Evolutionary conservation across 306 rosid genomes (phyloP).

Genomic region (Medicago lupulina): DNA sequence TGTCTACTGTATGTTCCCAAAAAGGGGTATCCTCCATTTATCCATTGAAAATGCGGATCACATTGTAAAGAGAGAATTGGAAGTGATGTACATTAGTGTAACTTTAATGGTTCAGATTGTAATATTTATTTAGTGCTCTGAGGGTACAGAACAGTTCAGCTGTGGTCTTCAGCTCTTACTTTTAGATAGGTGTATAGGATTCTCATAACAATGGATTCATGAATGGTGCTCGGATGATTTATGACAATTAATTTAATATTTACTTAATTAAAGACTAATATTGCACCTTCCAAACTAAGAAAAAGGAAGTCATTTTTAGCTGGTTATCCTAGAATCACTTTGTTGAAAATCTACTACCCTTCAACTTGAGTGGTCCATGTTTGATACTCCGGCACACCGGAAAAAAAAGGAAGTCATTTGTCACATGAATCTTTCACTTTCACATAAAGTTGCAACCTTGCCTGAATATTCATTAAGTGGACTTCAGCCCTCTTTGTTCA

Average conservation of each 20-base stretch:
- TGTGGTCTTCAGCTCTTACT: constrained; percentile 7
- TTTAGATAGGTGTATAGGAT: constrained; percentile 40
- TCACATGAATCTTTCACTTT: not conserved
- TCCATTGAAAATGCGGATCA: constrained; percentile 39
- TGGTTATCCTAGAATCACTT: too few relatives aligned
- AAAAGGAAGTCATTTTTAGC: not conserved
- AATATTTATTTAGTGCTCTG: constrained; percentile 29
- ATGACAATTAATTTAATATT: not conserved
- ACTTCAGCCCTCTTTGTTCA: too few relatives aligned
- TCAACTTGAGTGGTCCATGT: too few relatives aligned
- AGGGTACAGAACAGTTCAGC: constrained; percentile 8
- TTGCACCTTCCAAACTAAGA: not conserved
- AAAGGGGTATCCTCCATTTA: constrained; percentile 29
- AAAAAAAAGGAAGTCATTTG: not conserved
- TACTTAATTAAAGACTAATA: not conserved
- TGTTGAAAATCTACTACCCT: too few relatives aligned
- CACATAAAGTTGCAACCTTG: not conserved
- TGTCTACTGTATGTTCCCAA: constrained; percentile 36
- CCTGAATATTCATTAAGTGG: not conserved
- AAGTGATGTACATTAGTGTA: constrained; percentile 40
- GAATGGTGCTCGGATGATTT: constrained; percentile 30
- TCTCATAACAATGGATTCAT: constrained; percentile 30
- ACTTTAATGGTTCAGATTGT: constrained; percentile 13
- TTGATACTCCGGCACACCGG: too few relatives aligned
- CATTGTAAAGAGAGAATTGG: constrained; percentile 36